Evolutionary conservation across 2,329 filamentous ascomycete genomes (phyloP), one percentile per base, ranked within the genome.

Genomic region (Stemphylium lycopersici): DNA sequence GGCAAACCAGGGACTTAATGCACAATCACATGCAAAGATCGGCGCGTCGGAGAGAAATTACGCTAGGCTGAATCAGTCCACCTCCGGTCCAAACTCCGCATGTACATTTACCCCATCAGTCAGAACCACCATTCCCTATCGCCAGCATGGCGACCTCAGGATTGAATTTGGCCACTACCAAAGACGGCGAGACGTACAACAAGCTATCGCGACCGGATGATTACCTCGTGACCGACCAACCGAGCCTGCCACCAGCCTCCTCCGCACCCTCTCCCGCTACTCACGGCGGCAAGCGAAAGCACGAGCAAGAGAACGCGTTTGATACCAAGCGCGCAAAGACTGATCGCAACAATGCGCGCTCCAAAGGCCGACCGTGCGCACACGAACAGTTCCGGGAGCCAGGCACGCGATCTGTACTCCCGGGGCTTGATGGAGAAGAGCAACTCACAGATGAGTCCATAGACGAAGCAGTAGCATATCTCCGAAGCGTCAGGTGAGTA

Each of bases 171-270:
- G 71, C 71, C 16, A 55, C 63, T 24, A 76, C 74, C 3, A 62
- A 65, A 50, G 70, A 74, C 50, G 73, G 73, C 36, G 72, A 58
- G 31, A 42, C 50, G 2, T 76, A 76, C 59, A 76, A 76, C 56
- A 76, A 74, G 54, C 62, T 75, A 20, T 63, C 64, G 31, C 66
- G 74, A 43, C 73, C 74, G 2, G 66, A 71, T 46, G 58, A 70
- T 22, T 71, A 66, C 48, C 51, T 68, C 2, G 26, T 59, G 26
- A 18, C 46, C 59, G n/a, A 49, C 58, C 44, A 56, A 2, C 42
- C 53, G 22, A 54, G 49, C 24, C 51, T 46, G 22, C 61, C 56
- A 18, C 54, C 50, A 7, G 50, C 29, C 3, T 16, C 45, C 24
- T 15, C 53, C 15, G 36, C 40, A 43, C 15, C 44, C 3, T 22